Evolutionary conservation across 1,284 basidiomycete species (phyloP), one percentile per base, ranked within the genome.

Genomic region (Irpex sp.): DNA sequence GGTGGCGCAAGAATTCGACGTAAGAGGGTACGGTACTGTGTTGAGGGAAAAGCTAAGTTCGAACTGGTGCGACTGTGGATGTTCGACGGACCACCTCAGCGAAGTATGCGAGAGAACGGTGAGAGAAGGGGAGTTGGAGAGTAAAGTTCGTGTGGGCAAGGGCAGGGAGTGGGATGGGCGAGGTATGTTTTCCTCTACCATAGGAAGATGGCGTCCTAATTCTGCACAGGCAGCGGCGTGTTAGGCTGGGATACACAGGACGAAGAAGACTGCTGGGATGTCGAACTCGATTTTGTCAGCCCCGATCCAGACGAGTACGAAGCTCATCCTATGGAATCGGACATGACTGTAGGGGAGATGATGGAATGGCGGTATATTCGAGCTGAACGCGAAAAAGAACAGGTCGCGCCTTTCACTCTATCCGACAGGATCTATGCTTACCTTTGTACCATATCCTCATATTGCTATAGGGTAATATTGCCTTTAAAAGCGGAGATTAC

Each of bases 11-110:
- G 88, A 90, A 69, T 89, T 89, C 65, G 85, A 89, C 67, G 84
- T 88, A 2, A 78, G 84, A 39, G 88, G 88, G 7, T 90, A 89
- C 66, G 88, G 88, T 1, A 75, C 79, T n/a, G 82, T 88, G 8
- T 73, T 90, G 37, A 76, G 87, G 31, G 88, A 90, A 67, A 90
- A 90, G 72, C 72, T 90, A 58, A 86, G 83, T 8, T 80, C 77
- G 2, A 89, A 89, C 67, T 90, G 88, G 88, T 90, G 88, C 69
- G 86, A 89, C 63, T 89, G 88, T 72, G 88, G 88, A 1, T 90
- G 88, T 70, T 89, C 87, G 58, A 89, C 87, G 36, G 88, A 89
- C 71, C 87, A 89, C 68, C 75, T 90, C 13, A 85, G 86, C 1
- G 87, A 89, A 70, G 87, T 89, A 11, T 89, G 88, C 66, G 88